These are phyloP conservation scores for Hypoxylon subgilvum DNA, from an alignment of 495 filamentous ascomycete genomes.

Conservation along the genomic window DNA sequence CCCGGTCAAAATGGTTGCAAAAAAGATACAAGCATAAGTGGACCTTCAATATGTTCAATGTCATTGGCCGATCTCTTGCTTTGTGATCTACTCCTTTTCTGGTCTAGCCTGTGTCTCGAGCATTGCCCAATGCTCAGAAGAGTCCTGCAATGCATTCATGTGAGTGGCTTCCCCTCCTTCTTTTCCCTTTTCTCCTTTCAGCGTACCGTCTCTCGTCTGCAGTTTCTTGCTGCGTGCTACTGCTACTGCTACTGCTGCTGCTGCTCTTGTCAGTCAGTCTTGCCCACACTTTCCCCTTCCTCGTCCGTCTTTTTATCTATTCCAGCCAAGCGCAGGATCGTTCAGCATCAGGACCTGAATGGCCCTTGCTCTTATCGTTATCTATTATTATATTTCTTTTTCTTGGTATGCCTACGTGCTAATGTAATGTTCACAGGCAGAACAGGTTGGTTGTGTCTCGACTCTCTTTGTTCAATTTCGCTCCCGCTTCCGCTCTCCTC, in stretches of 20 bases:
- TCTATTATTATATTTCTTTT: constrained; percentile 33
- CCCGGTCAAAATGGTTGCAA: constrained; percentile 17
- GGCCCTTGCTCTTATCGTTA: constrained; percentile 33
- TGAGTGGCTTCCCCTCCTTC: constrained; percentile 26
- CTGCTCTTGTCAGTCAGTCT: too few relatives aligned
- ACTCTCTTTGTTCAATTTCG: constrained; percentile 37
- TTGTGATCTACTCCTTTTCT: constrained; percentile 11
- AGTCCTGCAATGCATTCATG: constrained; percentile 25
- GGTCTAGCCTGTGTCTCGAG: constrained; percentile 21
- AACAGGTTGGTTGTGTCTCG: constrained; percentile 43
- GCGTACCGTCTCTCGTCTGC: constrained; percentile 24
- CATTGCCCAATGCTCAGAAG: constrained; percentile 25
- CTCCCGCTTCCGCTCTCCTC: constrained; percentile 40
- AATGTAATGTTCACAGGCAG: constrained; percentile 31
- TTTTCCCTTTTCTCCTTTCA: constrained; percentile 27
- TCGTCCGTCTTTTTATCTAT: constrained; percentile 16
- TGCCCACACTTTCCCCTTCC: constrained; percentile 29
- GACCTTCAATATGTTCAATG: too few relatives aligned
- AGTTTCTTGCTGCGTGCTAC: too few relatives aligned
- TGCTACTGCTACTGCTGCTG: too few relatives aligned
- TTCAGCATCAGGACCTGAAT: constrained; percentile 15
- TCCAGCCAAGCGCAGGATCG: constrained; percentile 18
- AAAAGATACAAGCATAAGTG: constrained; percentile 21
- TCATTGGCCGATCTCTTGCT: constrained; percentile 24
- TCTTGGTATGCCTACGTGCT: constrained; percentile 34